Evolutionary conservation across 805 yeast genomes (phyloP).

Genomic region (Pichia insulana): DNA sequence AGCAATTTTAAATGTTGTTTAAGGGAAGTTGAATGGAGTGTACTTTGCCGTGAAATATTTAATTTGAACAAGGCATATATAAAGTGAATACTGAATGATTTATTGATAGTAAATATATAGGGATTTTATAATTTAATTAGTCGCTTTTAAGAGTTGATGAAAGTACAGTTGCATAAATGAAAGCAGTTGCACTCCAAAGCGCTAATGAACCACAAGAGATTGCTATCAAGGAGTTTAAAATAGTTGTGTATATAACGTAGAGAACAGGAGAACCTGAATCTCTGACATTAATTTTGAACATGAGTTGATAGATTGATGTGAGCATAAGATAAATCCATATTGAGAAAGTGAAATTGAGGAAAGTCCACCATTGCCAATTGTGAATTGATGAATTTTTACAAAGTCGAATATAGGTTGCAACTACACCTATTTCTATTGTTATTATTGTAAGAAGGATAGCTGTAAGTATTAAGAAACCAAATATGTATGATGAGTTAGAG

Average conservation of each 20-base stretch:
- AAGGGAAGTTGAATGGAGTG: constrained; percentile 82
- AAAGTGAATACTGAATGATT: constrained; percentile 15
- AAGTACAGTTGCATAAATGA: constrained; percentile 34
- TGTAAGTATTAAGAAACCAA: constrained; percentile 65
- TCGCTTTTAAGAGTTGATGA: constrained; percentile 10
- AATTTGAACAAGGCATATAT: constrained; percentile 65
- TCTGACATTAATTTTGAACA: constrained; percentile 46
- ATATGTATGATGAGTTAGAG: constrained; percentile 44
- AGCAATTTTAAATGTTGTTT: constrained; percentile 26
- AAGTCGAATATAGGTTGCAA: constrained; percentile 58
- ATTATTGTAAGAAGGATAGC: constrained; percentile 50
- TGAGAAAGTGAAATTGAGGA: constrained; percentile 57
- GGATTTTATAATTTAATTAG: not conserved
- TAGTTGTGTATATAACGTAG: constrained; percentile 63
- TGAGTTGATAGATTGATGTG: constrained; percentile 61
- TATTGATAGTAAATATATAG: not conserved
- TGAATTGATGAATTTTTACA: constrained; percentile 30
- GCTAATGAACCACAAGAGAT: constrained; percentile 72
- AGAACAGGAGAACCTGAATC: constrained; percentile 61
- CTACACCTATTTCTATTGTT: constrained; percentile 62
- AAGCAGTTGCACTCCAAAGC: constrained; percentile 54
- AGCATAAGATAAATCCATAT: constrained; percentile 62
- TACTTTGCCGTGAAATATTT: constrained; percentile 76
- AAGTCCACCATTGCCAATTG: constrained; percentile 80
- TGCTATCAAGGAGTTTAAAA: constrained; percentile 55